These are phyloP conservation scores for Corchorus capsularis DNA, from an alignment of 345 rosid genomes.

Conservation along the genomic window DNA sequence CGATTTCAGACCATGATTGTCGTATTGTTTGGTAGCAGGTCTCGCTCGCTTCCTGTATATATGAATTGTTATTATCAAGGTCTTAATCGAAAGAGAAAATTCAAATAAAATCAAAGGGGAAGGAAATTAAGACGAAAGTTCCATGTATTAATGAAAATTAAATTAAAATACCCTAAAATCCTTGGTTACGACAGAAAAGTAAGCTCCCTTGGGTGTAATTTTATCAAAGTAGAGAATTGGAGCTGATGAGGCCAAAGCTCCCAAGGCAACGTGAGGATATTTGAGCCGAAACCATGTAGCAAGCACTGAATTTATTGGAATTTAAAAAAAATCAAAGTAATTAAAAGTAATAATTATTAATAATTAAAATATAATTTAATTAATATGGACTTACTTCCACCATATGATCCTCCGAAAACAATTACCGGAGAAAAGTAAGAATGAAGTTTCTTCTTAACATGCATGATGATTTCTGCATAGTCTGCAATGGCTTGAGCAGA, in stretches of 20 bases:
- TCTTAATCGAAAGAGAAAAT: not conserved
- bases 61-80: not conserved
- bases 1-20: constrained; percentile 43
- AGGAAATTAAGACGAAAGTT: not conserved
- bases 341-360: not conserved
- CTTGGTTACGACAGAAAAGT: constrained; percentile 50
- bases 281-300: constrained; percentile 59
- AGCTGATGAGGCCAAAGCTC: constrained; percentile 61
- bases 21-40: constrained; percentile 40
- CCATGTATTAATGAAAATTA: not conserved
- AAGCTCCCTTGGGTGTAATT: constrained; percentile 37
- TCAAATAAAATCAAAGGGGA: not conserved
- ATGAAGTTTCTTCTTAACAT: constrained; percentile 38
- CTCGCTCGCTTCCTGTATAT: constrained; percentile 50
- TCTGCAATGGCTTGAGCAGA: constrained; percentile 48
- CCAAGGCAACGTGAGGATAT: constrained; percentile 56
- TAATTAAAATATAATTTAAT: not conserved
- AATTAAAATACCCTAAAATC: constrained; percentile 48
- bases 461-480: constrained; percentile 40
- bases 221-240: constrained; percentile 49
- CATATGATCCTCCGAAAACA: constrained; percentile 71
- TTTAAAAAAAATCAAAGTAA: not conserved
- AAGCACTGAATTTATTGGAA: too few species aligned
- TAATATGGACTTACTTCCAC: constrained; percentile 56
- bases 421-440: constrained; percentile 57